Base-by-base conservation (phyloP, 1,284 basidiomycete genomes). In the Cutaneotrichosporon cyanovorans region DNA sequence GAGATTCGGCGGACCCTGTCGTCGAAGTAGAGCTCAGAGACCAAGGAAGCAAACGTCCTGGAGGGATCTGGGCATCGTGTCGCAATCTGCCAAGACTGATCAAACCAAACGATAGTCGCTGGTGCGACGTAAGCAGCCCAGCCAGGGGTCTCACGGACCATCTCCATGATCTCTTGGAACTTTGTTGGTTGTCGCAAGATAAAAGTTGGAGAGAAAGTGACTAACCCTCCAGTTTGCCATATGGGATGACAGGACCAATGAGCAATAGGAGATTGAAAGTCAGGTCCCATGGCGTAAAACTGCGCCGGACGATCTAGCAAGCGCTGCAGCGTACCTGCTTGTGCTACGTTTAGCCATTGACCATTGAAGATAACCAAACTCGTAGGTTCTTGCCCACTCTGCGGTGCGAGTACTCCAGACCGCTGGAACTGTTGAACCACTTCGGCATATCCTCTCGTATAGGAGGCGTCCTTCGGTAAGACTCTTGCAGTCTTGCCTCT, bases 101-200 rank as follows among this genome's bases (percentile, higher is more conserved):
- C 40, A 18, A 48, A 45, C 52, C 58, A 63, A n/a, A 57, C 41
- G n/a, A 68, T 16, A 2, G 59, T 56, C 2, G 46, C 19, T 12
- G 66, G 66, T 3, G 49, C 39, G 19, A 66, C 28, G 51, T 68
- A 68, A 1, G 63, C 59, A 1, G 49, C 63, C 63, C 66, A 68
- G 33, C 40, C 37, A 1, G 48, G 43, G 1, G 41, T 49, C 0
- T 45, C 32, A 31, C 56, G 45, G 20, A 66, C 51, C 7, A 53
- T 37, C 10, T 48, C 43, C 57, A 66, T 57, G 5, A 63, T 56
- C 1, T 56, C 51, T 5, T 34, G 43, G 21, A 66, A 57, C 37
- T 54, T 49, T 1, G 53, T 52, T 0, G 62, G 63, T 0, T 48
- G 36, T 5, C 45, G 38, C 1, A 68, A 48, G 11, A 68, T 55